Base-by-base conservation (phyloP, 148 eudicot species). In the Amaranthus cruentus region DNA sequence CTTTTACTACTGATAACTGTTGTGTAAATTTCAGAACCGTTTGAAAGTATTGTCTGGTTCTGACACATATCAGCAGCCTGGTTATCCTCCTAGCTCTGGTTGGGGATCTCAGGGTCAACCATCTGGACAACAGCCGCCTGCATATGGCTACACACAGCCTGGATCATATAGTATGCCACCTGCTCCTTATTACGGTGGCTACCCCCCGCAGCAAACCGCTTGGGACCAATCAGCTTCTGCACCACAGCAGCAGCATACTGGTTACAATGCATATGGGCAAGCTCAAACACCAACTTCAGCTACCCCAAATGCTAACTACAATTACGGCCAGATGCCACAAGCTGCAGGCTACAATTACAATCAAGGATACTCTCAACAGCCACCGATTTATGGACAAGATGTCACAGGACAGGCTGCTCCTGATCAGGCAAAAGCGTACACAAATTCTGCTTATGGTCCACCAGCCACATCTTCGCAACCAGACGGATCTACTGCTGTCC, bases 121-220 rank as follows among this genome's bases (percentile, higher is more conserved):
- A 59, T 78, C 86, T 7, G 81, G 71, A 47, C 85, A 79, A 68
- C 83, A 75, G 76, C 75, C 80, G 60, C 77, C 80, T 59, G 76
- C 79, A 5, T 84, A 84, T 60, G 84, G 84, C 68, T 84, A 84
- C 15, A 51, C 77, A 44, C 84, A 83, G 67, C 77, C 83, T 55
- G 86, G 82, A 69, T 6, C 73, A 28, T 81, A 84, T 50, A 68
- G 68, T 10, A 46, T 71, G 69, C 69, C 77, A 51, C 80, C 80
- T 2, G 78, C 84, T 8, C 73, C 80, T 55, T 84, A 84, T 79
- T 84, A 81, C 73, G 82, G 82, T 21, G 73, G 77, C 59, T 83
- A 83, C 51, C 81, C 86, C n/a, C 71, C 79, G 18, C 86, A 83
- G 66, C 69, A 49, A 58, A 62, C 77, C 53, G 50, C 76, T 51